Evolutionary conservation across 2,329 filamentous ascomycete species (phyloP).

Genomic region (Verticillium klebahnii): DNA sequence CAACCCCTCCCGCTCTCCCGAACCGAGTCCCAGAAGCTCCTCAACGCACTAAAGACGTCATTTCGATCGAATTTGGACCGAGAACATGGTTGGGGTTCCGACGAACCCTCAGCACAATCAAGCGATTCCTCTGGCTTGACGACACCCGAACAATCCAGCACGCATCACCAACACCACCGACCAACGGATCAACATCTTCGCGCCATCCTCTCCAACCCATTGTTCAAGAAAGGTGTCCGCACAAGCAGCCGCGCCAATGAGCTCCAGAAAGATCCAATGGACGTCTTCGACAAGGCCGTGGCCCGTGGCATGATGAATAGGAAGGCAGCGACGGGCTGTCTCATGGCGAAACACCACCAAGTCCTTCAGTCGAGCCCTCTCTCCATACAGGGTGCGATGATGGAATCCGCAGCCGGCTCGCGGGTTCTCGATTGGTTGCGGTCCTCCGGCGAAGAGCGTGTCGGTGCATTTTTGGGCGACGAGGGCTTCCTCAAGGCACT

Average conservation of each 20-base stretch:
- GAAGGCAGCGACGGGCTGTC: slow-evolving; percentile 47
- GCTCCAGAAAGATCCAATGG: slow-evolving; percentile 38
- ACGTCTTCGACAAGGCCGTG: slow-evolving; percentile 52
- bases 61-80: slow-evolving; percentile 55
- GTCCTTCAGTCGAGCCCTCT: slow-evolving; percentile 27
- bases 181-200: slow-evolving; percentile 48
- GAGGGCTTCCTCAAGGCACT: slow-evolving; percentile 33
- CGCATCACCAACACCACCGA: slow-evolving; percentile 17
- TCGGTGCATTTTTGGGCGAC: slow-evolving; percentile 40
- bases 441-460: slow-evolving; percentile 41
- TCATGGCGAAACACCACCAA: slow-evolving; percentile 41
- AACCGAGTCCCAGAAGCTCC: slow-evolving; percentile 48
- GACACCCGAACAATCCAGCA: not conserved
- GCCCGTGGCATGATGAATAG: slow-evolving; percentile 52
- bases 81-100: slow-evolving; percentile 45
- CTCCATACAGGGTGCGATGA: slow-evolving; percentile 28
- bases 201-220: slow-evolving; percentile 52
- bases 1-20: slow-evolving; percentile 46
- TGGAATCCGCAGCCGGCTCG: slow-evolving; percentile 37
- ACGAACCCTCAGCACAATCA: slow-evolving; percentile 15
- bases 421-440: slow-evolving; percentile 51
- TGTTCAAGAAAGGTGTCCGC: slow-evolving; percentile 39
- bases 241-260: slow-evolving; percentile 4
- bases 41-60: slow-evolving; percentile 50
- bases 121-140: slow-evolving; percentile 1